phyloP scores from a whole-genome alignment of 108 stramenopile genomes.

The Conticribra guillardii region DNA sequence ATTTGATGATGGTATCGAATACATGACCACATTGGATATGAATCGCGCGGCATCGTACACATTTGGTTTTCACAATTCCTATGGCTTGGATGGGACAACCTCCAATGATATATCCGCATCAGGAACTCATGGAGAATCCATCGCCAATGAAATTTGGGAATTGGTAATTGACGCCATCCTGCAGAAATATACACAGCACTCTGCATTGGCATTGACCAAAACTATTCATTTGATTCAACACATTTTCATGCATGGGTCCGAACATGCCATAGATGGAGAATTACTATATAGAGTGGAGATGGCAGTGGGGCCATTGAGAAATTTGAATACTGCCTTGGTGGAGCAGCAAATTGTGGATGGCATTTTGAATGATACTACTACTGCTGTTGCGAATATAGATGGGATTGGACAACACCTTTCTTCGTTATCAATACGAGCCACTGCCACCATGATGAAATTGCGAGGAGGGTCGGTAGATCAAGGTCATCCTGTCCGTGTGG shows the following conservation, averaged over 20 bases:
- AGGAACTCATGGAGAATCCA: conserved; percentile 21
- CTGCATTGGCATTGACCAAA: conserved; percentile 33
- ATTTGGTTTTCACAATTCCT: conserved; percentile 30
- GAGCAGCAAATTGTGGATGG: conserved; percentile 37
- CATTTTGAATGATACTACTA: conserved; percentile 29
- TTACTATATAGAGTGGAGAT: conserved; percentile 42
- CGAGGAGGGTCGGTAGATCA: conserved; percentile 46
- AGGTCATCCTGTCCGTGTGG: conserved; percentile 40
- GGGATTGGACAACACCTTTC: conserved; percentile 33
- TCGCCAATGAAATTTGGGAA: conserved; percentile 38
- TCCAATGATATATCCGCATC: not conserved
- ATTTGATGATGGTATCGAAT: conserved; percentile 34
- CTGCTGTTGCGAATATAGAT: conserved; percentile 16
- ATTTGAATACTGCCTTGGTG: conserved; percentile 44
- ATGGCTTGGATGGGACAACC: conserved; percentile 15
- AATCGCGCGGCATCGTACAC: conserved; percentile 50
- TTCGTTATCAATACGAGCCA: conserved; percentile 15
- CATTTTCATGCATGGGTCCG: conserved; percentile 34
- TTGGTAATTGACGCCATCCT: conserved; percentile 34
- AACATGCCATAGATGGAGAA: conserved; percentile 23
- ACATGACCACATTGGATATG: conserved; percentile 47
- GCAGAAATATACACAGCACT: conserved; percentile 22
- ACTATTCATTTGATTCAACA: conserved; percentile 40
- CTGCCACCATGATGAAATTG: conserved; percentile 45
- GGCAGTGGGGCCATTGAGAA: conserved; percentile 32